Evolutionary conservation across 2,329 filamentous ascomycete genomes (phyloP), one percentile per base, ranked within the genome.

Genomic region (Penicillium sp.): DNA sequence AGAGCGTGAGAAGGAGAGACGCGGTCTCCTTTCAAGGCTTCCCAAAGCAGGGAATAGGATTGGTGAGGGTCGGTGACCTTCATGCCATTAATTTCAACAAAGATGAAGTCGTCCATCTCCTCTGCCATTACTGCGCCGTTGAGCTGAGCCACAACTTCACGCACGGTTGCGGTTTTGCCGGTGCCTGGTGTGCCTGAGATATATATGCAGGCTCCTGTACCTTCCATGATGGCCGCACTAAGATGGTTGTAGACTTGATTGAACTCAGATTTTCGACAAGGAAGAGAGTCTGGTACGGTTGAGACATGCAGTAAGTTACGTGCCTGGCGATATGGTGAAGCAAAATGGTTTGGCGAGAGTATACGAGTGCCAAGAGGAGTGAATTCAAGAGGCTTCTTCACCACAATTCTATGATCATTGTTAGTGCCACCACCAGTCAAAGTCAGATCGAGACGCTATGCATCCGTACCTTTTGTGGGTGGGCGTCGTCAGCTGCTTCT

Each of bases 41-140:
- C 91, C 95, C 95, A 99, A 1, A 99, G 81, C 18, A 99, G 76
- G 2, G 90, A 88, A 72, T 99, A 99, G 0, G 94, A 92, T 71
- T 99, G 94, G 67, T 97, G 92, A 0, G 94, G 93, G 69, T 99
- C 94, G 0, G 94, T 95, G 63, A 99, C 92, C 76, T 99, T 99
- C 94, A 99, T 97, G 61, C 94, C 95, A 72, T 99, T 99, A 75
- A 99, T 97, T 72, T 99, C 94, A 57, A 99, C 92, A 63, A 99
- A 99, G 53, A 96, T 95, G 72, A 99, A 99, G 69, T 97, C 93
- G 65, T 99, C 94, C 39, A 99, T 81, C 72, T 97, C 93, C 66
- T 99, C 94, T 7, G 87, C 85, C 44, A 85, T 81, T 1, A 97
- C 94, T 0, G 90, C 86, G n/a, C 87, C 85, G 62, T 97, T 93